phyloP scores from a whole-genome alignment of 306 rosid species.

The Malus fusca region DNA sequence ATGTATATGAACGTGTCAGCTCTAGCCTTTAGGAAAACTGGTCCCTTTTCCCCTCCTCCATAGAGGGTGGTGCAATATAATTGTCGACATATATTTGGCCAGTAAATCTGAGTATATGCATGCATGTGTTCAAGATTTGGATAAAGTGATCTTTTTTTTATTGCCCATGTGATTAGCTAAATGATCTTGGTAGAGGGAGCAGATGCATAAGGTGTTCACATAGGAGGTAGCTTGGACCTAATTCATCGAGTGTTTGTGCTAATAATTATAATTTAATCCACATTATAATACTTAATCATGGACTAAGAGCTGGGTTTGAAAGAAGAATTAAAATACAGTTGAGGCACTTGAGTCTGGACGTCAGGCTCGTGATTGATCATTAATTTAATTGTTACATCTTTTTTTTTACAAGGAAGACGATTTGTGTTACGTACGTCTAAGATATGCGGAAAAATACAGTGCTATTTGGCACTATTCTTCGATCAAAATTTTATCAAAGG shows the following conservation, averaged over 20 bases:
- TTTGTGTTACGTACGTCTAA: neutral
- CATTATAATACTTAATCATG: neutral
- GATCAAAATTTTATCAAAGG: no score
- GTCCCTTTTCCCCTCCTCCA: neutral
- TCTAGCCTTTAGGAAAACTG: neutral
- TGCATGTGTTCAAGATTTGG: neutral
- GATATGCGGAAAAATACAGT: no score
- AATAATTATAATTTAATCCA: neutral
- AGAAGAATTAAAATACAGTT: neutral
- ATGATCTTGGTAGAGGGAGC: neutral
- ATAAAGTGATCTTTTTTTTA: neutral
- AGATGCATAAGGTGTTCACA: neutral
- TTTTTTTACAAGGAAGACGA: neutral
- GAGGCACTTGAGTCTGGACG: neutral
- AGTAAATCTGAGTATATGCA: neutral
- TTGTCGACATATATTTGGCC: neutral
- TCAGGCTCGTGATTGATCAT: no score
- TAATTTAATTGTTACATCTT: no score
- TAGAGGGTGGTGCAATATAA: neutral
- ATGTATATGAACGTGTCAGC: neutral
- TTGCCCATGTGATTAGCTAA: neutral
- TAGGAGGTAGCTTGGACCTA: constrained; percentile 1
- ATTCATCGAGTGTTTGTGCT: neutral
- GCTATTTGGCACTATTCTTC: no score
- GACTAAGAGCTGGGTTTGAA: neutral